Evolutionary conservation across 805 yeast species (phyloP).

Genomic region (Gaillardinia entomophila): DNA sequence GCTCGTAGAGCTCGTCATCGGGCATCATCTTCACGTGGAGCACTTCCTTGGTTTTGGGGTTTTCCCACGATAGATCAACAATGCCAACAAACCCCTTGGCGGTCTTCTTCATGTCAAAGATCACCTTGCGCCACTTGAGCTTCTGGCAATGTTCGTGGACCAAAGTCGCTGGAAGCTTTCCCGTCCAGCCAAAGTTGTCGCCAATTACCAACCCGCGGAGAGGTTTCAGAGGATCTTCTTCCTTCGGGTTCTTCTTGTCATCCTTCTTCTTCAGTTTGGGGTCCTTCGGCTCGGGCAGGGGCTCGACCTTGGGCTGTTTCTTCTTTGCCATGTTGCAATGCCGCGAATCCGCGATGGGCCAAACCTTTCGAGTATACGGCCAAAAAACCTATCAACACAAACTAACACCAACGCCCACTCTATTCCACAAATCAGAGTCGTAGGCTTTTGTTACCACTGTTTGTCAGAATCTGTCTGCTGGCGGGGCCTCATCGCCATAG

Average conservation of each 20-base stretch:
- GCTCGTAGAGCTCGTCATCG: constrained; percentile 42
- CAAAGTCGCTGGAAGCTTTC: constrained; percentile 83
- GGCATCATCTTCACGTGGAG: constrained; percentile 54
- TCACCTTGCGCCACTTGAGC: constrained; percentile 83
- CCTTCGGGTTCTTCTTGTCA: not conserved
- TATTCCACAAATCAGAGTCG: too few species aligned
- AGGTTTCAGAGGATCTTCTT: constrained; percentile 22
- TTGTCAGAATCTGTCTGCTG: too few species aligned
- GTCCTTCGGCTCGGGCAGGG: constrained; percentile 3
- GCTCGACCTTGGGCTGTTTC: not conserved
- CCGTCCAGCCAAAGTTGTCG: constrained; percentile 84
- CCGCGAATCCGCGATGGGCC: too few species aligned
- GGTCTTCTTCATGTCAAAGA: constrained; percentile 57
- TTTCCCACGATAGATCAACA: constrained; percentile 61
- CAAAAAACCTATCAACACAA: too few species aligned
- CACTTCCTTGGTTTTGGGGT: constrained; percentile 74
- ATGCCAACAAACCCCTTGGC: constrained; percentile 56
- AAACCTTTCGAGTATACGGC: too few species aligned
- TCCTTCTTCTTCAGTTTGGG: constrained; percentile 1
- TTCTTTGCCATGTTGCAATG: not conserved
- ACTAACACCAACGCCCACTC: too few species aligned
- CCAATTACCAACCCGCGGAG: constrained; percentile 37
- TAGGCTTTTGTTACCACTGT: too few species aligned
- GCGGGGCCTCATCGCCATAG: too few species aligned
- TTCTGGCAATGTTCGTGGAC: constrained; percentile 85